Evolutionary conservation across 2,329 filamentous ascomycete genomes (phyloP).

Genomic region (Alternaria ethzedia): DNA sequence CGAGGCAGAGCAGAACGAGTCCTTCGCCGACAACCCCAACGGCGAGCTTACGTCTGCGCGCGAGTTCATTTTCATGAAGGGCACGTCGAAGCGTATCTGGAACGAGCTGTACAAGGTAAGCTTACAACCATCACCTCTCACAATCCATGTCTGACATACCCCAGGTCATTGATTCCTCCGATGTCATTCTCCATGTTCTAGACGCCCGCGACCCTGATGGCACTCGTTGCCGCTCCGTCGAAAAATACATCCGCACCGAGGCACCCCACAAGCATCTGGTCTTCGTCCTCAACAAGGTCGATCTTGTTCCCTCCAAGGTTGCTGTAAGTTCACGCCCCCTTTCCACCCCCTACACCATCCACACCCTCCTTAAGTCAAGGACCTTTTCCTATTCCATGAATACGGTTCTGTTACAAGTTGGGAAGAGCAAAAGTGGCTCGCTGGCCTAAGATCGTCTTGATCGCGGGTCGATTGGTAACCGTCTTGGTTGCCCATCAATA

Average conservation of each 20-base stretch:
- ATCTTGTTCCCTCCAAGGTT: conserved; percentile 89
- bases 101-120: conserved; percentile 90
- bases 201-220: conserved; percentile 57
- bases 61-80: conserved; percentile 86
- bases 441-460: conserved; percentile 67
- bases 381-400: conserved; percentile 75
- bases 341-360: conserved; percentile 37
- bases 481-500: conserved; percentile 87
- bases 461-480: conserved; percentile 74
- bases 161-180: conserved; percentile 80
- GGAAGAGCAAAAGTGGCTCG: conserved; percentile 88
- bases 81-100: conserved; percentile 82
- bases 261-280: conserved; percentile 95
- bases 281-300: conserved; percentile 89
- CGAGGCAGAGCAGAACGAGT: conserved; percentile 58
- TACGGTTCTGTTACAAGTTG: conserved; percentile 97
- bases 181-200: conserved; percentile 78
- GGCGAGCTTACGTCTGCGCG: conserved; percentile 54
- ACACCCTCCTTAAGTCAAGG: conserved; percentile 88
- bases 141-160: neutral
- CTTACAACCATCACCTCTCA: neutral
- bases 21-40: conserved; percentile 40
- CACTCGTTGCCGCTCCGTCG: conserved; percentile 85
- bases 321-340: conserved; percentile 74
- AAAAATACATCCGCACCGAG: conserved; percentile 93